phyloP scores from a whole-genome alignment of 1,284 basidiomycete genomes.

The Neotropicomus parvogracilis region DNA sequence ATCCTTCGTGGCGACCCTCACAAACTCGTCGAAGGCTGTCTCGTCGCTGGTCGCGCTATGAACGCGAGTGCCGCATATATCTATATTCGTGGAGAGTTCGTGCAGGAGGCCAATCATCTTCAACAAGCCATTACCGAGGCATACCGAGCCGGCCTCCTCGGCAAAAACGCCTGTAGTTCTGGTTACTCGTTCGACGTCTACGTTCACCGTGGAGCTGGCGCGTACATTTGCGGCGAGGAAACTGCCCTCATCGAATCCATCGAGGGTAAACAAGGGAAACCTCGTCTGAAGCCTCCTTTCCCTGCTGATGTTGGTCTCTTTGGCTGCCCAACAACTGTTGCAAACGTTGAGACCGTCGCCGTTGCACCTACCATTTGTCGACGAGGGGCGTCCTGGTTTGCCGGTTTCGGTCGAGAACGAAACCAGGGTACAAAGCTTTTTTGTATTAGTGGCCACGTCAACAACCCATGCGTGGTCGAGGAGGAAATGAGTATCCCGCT shows the following conservation, averaged over 20 bases:
- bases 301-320: conserved; percentile 97
- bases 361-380: conserved; percentile 97
- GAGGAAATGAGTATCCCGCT: conserved; percentile 99
- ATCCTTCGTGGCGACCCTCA: conserved; percentile 98
- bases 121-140: conserved; percentile 95
- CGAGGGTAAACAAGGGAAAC: conserved; percentile 98
- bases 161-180: conserved; percentile 88
- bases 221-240: conserved; percentile 99
- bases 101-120: conserved; percentile 90
- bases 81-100: conserved; percentile 98
- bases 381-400: conserved; percentile 91
- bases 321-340: conserved; percentile 95
- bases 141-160: conserved; percentile 89
- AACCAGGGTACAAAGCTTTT: conserved; percentile 97
- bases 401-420: conserved; percentile 85
- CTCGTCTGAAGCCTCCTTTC: conserved; percentile 98
- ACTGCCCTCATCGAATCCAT: conserved; percentile 96
- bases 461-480: conserved; percentile 97
- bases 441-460: conserved; percentile 96
- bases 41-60: conserved; percentile 97
- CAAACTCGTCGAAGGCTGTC: conserved; percentile 96
- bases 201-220: conserved; percentile 94
- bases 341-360: conserved; percentile 97
- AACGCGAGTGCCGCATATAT: conserved; percentile 98
- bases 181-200: conserved; percentile 97